phyloP scores from a whole-genome alignment of 139 green algal species.

The Parachlorella kessleri region DNA sequence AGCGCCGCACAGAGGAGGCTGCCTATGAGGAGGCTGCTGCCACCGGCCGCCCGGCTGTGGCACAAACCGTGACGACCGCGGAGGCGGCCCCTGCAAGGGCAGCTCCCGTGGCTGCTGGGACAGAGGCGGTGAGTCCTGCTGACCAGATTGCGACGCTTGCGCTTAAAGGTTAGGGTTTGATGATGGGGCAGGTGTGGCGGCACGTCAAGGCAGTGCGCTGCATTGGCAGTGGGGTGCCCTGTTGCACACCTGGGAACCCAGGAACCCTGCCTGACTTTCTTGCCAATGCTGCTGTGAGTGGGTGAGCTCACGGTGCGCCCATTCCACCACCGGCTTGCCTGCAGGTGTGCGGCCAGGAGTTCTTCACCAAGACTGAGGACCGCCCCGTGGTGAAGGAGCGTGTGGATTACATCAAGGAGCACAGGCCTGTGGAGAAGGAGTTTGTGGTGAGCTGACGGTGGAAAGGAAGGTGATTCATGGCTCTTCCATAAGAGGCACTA shows the following conservation, averaged over 20 bases:
- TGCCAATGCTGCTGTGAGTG: neutral
- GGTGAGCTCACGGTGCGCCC: too few species aligned
- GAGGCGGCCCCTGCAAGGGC: neutral
- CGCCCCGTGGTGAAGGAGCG: slow-evolving; percentile 36
- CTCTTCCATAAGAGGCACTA: too few species aligned
- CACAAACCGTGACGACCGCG: neutral
- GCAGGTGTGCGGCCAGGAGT: slow-evolving; percentile 24
- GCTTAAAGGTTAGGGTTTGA: too few species aligned
- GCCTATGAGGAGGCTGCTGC: neutral
- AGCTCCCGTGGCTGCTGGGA: too few species aligned
- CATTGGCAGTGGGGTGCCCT: too few species aligned
- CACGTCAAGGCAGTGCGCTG: neutral
- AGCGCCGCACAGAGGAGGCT: neutral
- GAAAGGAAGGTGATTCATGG: too few species aligned
- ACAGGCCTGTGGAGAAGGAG: slow-evolving; percentile 55
- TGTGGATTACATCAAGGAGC: slow-evolving; percentile 34
- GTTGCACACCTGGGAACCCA: too few species aligned
- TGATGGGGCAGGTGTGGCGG: neutral
- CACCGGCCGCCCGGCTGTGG: neutral
- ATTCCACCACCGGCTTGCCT: too few species aligned
- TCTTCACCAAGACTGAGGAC: slow-evolving; percentile 45
- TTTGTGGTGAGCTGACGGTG: slow-evolving; percentile 42
- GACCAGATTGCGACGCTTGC: too few species aligned
- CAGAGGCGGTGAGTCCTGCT: too few species aligned
- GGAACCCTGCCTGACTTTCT: too few species aligned